Evolutionary conservation across 179 eudicot genomes (phyloP).

Genomic region (Pouteria campechiana): DNA sequence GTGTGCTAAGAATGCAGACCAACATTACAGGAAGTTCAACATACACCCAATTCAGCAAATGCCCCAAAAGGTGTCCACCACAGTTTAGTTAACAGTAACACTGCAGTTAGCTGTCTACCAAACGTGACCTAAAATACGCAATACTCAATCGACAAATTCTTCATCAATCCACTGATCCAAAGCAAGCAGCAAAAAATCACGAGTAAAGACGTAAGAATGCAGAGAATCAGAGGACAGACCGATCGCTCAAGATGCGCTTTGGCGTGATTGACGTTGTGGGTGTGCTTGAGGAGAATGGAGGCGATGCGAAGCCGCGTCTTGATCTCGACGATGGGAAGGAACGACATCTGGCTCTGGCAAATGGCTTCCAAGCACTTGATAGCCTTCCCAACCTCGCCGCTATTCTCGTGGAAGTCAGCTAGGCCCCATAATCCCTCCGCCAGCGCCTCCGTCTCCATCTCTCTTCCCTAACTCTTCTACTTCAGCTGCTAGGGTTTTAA

Average conservation of each 20-base stretch:
- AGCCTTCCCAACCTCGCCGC: slow-evolving; percentile 48
- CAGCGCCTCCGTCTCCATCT: slow-evolving; percentile 45
- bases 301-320: slow-evolving; percentile 86
- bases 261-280: slow-evolving; percentile 80
- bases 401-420: slow-evolving; percentile 67
- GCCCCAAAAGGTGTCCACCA: too few species aligned
- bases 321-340: slow-evolving; percentile 75
- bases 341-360: slow-evolving; percentile 67
- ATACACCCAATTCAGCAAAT: too few species aligned
- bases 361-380: slow-evolving; percentile 85
- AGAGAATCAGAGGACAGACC: slow-evolving; percentile 14
- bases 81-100: too few species aligned
- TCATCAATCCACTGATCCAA: not conserved
- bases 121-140: too few species aligned
- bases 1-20: too few species aligned
- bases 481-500: too few species aligned
- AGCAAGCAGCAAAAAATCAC: not conserved
- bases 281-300: slow-evolving; percentile 56
- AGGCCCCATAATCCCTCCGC: slow-evolving; percentile 90
- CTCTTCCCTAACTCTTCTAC: too few species aligned
- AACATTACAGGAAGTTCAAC: too few species aligned
- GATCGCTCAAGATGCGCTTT: slow-evolving; percentile 89
- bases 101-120: too few species aligned
- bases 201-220: slow-evolving; percentile 1
- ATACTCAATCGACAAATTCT: too few species aligned